Evolutionary conservation across 306 rosid genomes (phyloP).

Genomic region (Cyamopsis tetragonoloba): DNA sequence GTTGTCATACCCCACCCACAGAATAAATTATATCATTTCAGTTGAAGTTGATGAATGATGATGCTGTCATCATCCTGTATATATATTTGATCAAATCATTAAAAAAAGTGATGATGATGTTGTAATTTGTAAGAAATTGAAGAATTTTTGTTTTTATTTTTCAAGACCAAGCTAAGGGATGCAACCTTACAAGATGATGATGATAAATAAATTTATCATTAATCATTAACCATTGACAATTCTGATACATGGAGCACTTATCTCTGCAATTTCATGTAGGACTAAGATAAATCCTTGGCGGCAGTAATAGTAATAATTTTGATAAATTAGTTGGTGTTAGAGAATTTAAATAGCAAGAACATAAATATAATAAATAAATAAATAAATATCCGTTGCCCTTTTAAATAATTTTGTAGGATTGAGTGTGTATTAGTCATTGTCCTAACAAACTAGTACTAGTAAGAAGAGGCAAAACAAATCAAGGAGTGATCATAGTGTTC

Average conservation of each 20-base stretch:
- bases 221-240: too few species aligned
- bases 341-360: background rate
- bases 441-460: background rate
- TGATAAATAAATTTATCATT: too few species aligned
- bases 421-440: background rate
- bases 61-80: slow-evolving; percentile 16
- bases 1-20: slow-evolving; percentile 18
- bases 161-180: background rate
- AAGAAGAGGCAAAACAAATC: slow-evolving; percentile 38
- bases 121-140: too few species aligned
- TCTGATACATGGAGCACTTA: too few species aligned
- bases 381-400: background rate
- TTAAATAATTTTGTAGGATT: background rate
- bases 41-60: slow-evolving; percentile 15
- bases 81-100: slow-evolving; percentile 18
- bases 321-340: background rate
- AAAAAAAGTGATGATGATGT: background rate
- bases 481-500: slow-evolving; percentile 53
- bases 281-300: too few species aligned
- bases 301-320: background rate
- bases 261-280: too few species aligned
- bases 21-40: slow-evolving; percentile 1
- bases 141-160: background rate
- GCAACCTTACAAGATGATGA: too few species aligned
- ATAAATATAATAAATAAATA: background rate